Conservation (phyloP, 148 eudicot genomes). For the Gaultheria prostrata region DNA sequence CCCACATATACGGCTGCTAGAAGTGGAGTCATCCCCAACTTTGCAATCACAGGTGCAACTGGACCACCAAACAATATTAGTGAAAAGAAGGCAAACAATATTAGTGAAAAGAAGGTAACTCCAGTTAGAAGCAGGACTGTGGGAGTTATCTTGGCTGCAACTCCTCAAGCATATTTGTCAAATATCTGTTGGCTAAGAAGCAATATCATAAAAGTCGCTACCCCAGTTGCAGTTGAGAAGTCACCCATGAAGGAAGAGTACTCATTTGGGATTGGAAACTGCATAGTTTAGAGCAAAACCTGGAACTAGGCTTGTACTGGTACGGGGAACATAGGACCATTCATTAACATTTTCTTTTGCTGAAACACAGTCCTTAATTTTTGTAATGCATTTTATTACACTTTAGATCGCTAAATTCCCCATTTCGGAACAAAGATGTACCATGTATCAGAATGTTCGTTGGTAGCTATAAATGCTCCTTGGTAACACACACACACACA, state of each 20-base stretch:
- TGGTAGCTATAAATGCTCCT: not conserved
- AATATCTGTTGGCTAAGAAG: constrained; percentile 90
- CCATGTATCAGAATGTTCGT: not conserved
- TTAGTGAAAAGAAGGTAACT: constrained; percentile 90
- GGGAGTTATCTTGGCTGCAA: constrained; percentile 93
- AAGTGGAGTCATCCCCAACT: constrained; percentile 87
- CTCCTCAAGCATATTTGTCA: constrained; percentile 96
- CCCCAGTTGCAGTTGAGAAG: constrained; percentile 98
- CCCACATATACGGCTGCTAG: constrained; percentile 97
- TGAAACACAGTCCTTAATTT: not conserved
- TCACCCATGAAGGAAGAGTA: constrained; percentile 99
- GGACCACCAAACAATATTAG: constrained; percentile 79
- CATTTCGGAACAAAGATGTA: not conserved
- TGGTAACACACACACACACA: not conserved
- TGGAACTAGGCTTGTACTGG: not conserved
- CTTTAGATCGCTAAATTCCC: not conserved
- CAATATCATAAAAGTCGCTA: constrained; percentile 94
- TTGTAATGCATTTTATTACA: not conserved
- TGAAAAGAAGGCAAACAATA: constrained; percentile 95
- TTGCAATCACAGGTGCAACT: constrained; percentile 59
- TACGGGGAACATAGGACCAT: not conserved
- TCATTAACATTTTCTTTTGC: not conserved
- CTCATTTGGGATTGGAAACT: constrained; percentile 98
- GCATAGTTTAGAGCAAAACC: constrained; percentile 14
- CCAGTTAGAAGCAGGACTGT: constrained; percentile 88